Percentiles rank a stretch among this genome's conserved stretches.
Evolutionary conservation across 352 stramenopile genomes (phyloP).

Genomic region (Aphanomyces stellatus): DNA sequence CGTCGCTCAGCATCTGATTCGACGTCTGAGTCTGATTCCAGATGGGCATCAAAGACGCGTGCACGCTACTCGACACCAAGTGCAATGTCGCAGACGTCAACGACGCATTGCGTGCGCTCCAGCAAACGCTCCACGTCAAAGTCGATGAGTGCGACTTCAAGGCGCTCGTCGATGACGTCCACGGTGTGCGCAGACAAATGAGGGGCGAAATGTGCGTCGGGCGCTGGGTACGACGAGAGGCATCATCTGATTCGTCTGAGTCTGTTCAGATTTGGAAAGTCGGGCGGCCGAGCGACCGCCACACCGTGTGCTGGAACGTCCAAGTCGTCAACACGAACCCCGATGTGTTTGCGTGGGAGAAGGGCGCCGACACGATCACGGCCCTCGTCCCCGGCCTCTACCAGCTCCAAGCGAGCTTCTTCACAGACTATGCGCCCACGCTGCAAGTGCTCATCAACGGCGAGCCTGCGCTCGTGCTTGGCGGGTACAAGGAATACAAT

Average conservation of each 20-base stretch:
- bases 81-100: slow-evolving; percentile 19
- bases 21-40: not conserved
- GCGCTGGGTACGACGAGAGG: slow-evolving; percentile 42
- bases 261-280: slow-evolving; percentile 61
- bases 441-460: slow-evolving; percentile 56
- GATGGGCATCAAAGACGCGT: slow-evolving; percentile 20
- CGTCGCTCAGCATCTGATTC: not conserved
- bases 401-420: slow-evolving; percentile 60
- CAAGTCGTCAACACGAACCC: slow-evolving; percentile 59
- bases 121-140: slow-evolving; percentile 14
- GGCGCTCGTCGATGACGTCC: slow-evolving; percentile 30
- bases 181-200: slow-evolving; percentile 40
- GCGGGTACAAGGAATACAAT: too few species aligned
- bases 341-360: slow-evolving; percentile 61
- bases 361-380: slow-evolving; percentile 35
- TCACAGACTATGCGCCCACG: slow-evolving; percentile 42
- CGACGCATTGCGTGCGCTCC: slow-evolving; percentile 27
- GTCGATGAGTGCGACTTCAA: slow-evolving; percentile 20
- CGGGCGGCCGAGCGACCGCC: slow-evolving; percentile 34
- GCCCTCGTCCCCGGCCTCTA: slow-evolving; percentile 45
- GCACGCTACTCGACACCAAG: slow-evolving; percentile 14
- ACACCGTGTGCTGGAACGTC: slow-evolving; percentile 56
- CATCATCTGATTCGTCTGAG: not conserved
- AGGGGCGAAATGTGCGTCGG: slow-evolving; percentile 65
- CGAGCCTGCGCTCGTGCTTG: slow-evolving; percentile 33